Evolutionary conservation across 345 rosid species (phyloP).

Genomic region (Camelina hispida): DNA sequence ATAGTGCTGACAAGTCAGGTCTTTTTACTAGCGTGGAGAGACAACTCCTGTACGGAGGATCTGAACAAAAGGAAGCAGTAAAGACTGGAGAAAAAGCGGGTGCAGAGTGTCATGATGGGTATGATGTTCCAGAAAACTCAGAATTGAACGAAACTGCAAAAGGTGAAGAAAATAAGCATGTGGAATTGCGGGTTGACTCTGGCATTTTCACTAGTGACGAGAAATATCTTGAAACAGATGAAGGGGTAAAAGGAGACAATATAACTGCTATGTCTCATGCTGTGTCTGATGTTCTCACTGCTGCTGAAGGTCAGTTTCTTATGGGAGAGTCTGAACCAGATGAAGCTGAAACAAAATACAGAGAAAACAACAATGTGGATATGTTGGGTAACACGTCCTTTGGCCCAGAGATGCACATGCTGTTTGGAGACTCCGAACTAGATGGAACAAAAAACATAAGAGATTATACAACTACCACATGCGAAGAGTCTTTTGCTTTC

Average conservation of each 20-base stretch:
- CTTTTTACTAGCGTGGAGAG: slow-evolving; percentile 2
- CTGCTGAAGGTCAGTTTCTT: slow-evolving; percentile 5
- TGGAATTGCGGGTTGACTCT: slow-evolving; percentile 8
- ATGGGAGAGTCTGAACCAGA: slow-evolving; percentile 19
- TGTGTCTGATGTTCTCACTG: slow-evolving; percentile 4
- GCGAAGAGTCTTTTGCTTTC: slow-evolving; percentile 15
- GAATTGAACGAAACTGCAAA: slow-evolving; percentile 14
- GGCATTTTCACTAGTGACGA: background rate
- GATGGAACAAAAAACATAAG: background rate
- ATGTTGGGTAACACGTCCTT: slow-evolving; percentile 12
- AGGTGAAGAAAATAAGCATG: slow-evolving; percentile 10
- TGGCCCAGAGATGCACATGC: slow-evolving; percentile 1
- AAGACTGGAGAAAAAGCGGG: slow-evolving; percentile 3
- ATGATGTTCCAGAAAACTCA: background rate
- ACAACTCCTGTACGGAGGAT: background rate
- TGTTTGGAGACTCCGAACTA: background rate
- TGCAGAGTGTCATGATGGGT: background rate
- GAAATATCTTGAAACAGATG: slow-evolving; percentile 14
- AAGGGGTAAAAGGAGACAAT: slow-evolving; percentile 10
- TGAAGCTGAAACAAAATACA: slow-evolving; percentile 10
- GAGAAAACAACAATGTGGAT: background rate
- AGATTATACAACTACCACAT: slow-evolving; percentile 6
- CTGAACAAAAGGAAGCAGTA: slow-evolving; percentile 5
- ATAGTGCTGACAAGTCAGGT: background rate
- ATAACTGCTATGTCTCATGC: background rate